Percentiles rank a stretch among this genome's conserved stretches.
These are phyloP conservation scores for Triangularia verruculosa DNA, from an alignment of 2,329 filamentous ascomycete genomes.

Conservation along the genomic window DNA sequence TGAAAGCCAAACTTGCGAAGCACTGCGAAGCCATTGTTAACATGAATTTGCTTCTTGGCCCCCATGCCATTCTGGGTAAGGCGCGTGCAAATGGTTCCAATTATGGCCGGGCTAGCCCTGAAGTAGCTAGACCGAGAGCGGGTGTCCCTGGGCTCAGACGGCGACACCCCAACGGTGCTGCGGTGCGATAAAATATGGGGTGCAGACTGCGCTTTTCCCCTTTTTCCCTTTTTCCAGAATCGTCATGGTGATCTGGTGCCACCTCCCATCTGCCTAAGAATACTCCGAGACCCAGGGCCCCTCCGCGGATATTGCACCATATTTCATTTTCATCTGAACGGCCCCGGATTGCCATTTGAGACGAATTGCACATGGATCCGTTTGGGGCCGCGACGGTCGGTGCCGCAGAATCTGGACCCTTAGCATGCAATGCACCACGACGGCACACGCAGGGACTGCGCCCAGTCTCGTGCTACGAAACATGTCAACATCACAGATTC, in stretches of 20 bases:
- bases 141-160: conserved; percentile 18
- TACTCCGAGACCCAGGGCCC: conserved; percentile 6
- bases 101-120: conserved; percentile 15
- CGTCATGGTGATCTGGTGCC: not conserved
- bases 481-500: not conserved
- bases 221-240: conserved; percentile 24
- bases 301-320: conserved; percentile 1
- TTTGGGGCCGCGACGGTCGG: conserved; percentile 10
- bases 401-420: conserved; percentile 10
- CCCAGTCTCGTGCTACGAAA: not conserved
- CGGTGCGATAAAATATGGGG: conserved; percentile 20
- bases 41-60: conserved; percentile 12
- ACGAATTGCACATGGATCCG: conserved; percentile 1
- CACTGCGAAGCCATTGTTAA: conserved; percentile 2
- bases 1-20: conserved; percentile 11
- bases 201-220: conserved; percentile 14
- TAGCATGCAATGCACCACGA: conserved; percentile 1
- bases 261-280: not conserved
- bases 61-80: conserved; percentile 10
- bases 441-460: conserved; percentile 1
- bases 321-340: conserved; percentile 6
- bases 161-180: conserved; percentile 19
- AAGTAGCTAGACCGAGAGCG: conserved; percentile 14
- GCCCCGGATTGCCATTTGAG: conserved; percentile 1
- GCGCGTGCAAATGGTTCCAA: conserved; percentile 4